phyloP scores from a whole-genome alignment of 202 grass and related monocot genomes.

The Cymbopogon flexuosus region DNA sequence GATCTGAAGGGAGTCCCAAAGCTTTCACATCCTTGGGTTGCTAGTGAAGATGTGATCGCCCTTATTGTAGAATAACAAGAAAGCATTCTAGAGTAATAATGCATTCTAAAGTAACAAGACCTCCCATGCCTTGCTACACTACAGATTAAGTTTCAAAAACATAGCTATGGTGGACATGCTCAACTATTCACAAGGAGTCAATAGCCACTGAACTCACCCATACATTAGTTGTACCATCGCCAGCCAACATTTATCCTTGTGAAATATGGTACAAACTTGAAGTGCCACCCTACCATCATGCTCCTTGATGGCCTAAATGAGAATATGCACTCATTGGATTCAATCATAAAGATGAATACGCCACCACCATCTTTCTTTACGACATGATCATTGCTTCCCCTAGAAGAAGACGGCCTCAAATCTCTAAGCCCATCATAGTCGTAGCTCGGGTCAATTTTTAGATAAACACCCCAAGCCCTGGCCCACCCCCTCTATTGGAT shows the following conservation, averaged over 20 bases:
- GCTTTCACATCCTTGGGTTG: not conserved
- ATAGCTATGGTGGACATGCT: not conserved
- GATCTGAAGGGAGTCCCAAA: not conserved
- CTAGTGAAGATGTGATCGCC: too few relatives aligned
- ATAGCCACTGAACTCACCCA: not conserved
- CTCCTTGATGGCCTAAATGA: not conserved
- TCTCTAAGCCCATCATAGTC: not conserved
- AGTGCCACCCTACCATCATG: not conserved
- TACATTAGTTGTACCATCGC: not conserved
- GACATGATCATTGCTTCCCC: not conserved
- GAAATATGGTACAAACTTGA: not conserved
- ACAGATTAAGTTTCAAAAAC: not conserved
- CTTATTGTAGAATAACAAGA: not conserved
- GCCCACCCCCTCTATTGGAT: not conserved
- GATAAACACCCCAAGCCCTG: not conserved
- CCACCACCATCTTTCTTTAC: not conserved
- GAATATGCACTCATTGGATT: not conserved
- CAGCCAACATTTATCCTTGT: not conserved
- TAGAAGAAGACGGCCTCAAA: not conserved
- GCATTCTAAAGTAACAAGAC: not conserved
- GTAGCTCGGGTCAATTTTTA: not conserved
- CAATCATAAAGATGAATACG: not conserved
- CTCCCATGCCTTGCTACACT: not conserved
- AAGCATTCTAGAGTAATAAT: not conserved
- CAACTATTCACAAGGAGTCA: not conserved